Evolutionary conservation across 2,329 filamentous ascomycete species (phyloP).

Genomic region (Aspergillus pseudoglaucus): DNA sequence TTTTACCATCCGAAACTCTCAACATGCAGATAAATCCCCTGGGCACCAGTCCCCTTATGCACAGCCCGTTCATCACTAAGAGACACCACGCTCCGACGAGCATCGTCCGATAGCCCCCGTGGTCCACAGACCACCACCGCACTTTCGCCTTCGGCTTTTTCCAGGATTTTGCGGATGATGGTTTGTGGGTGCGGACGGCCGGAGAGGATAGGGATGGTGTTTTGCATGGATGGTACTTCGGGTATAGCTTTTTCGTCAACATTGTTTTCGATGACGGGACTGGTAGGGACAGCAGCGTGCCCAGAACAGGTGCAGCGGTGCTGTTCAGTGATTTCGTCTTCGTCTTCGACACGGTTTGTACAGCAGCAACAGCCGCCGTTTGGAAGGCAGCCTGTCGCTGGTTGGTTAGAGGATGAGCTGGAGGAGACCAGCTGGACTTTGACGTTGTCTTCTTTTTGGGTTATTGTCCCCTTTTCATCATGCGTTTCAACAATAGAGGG

Average conservation of each 20-base stretch:
- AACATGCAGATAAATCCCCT: conserved; percentile 56
- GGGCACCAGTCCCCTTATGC: conserved; percentile 61
- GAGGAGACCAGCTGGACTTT: conserved; percentile 15
- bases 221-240: conserved; percentile 1
- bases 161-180: conserved; percentile 51
- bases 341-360: conserved; percentile 41
- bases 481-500: neutral
- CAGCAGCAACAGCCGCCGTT: conserved; percentile 47
- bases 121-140: conserved; percentile 60
- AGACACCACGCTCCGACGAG: conserved; percentile 48
- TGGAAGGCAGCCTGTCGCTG: conserved; percentile 15
- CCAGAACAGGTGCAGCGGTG: conserved; percentile 33
- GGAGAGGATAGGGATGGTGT: conserved; percentile 28
- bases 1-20: conserved; percentile 49
- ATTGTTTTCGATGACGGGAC: neutral
- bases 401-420: conserved; percentile 4
- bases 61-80: conserved; percentile 60
- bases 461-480: neutral
- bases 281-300: conserved; percentile 7
- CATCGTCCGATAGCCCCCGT: conserved; percentile 47
- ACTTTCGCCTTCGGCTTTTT: conserved; percentile 55
- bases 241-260: neutral
- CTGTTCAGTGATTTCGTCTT: conserved; percentile 31
- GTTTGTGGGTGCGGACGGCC: conserved; percentile 48
- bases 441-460: conserved; percentile 16